A percentile compares a stretch with the other conserved stretches of the same genome.
Evolutionary conservation across 148 eudicot species (phyloP).

Genomic region (Persicaria tinctoria): DNA sequence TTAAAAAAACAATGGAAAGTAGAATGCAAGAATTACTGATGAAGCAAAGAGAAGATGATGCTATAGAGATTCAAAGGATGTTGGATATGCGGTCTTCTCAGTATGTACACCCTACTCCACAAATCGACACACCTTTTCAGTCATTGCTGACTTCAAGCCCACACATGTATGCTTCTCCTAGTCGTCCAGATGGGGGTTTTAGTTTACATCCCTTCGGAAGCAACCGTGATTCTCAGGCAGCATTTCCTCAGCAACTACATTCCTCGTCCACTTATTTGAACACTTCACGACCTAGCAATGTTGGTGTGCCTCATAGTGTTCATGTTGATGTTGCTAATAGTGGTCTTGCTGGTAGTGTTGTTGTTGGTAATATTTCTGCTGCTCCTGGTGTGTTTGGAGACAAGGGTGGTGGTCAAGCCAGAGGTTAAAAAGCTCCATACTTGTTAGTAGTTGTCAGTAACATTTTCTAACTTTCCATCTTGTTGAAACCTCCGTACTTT

Average conservation of each 20-base stretch:
- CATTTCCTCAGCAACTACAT: neutral
- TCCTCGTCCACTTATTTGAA: too few relatives aligned
- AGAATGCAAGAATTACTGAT: neutral
- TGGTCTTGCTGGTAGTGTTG: too few relatives aligned
- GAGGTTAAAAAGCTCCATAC: too few relatives aligned
- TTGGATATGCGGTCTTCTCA: neutral
- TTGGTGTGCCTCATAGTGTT: too few relatives aligned
- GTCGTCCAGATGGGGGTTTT: neutral
- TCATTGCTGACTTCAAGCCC: neutral
- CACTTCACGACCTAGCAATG: too few relatives aligned
- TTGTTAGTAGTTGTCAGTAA: too few relatives aligned
- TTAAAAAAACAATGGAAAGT: neutral
- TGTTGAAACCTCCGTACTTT: too few relatives aligned
- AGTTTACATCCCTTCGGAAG: neutral
- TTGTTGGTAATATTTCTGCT: too few relatives aligned
- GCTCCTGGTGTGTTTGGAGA: too few relatives aligned
- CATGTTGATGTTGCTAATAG: too few relatives aligned
- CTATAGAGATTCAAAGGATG: neutral
- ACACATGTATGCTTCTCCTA: neutral
- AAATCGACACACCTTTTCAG: neutral
- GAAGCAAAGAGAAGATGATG: neutral
- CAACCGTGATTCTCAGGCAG: neutral
- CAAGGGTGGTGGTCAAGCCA: too few relatives aligned
- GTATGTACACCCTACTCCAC: neutral
- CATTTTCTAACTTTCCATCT: too few relatives aligned